Conservation (phyloP, 768 basidiomycete species). For the Trametes villosa region DNA sequence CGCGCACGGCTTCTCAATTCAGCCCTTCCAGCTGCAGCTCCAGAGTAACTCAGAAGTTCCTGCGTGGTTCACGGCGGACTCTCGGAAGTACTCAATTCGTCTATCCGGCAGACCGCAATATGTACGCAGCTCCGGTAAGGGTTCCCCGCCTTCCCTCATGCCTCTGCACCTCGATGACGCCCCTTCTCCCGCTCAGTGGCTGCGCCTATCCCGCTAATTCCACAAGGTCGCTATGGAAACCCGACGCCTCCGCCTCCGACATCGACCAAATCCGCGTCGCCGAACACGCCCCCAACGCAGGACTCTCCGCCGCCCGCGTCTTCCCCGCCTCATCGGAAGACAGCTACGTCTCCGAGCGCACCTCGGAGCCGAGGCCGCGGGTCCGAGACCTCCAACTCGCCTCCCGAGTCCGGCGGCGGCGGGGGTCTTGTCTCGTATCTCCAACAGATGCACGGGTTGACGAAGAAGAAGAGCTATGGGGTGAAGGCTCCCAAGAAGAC, state of each 20-base stretch:
- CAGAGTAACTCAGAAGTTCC: slow-evolving; percentile 27
- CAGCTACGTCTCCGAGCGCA: slow-evolving; percentile 31
- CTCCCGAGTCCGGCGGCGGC: slow-evolving; percentile 30
- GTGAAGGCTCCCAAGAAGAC: slow-evolving; percentile 26
- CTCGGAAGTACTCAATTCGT: slow-evolving; percentile 42
- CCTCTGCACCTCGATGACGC: neutral
- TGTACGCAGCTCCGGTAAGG: slow-evolving; percentile 20
- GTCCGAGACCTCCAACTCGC: slow-evolving; percentile 22
- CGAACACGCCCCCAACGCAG: slow-evolving; percentile 14
- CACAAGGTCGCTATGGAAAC: slow-evolving; percentile 19
- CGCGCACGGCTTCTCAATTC: slow-evolving; percentile 40
- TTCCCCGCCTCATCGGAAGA: slow-evolving; percentile 23
- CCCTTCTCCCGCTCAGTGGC: neutral
- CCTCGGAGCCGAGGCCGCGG: slow-evolving; percentile 25
- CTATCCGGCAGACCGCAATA: slow-evolving; percentile 43
- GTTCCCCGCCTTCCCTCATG: neutral
- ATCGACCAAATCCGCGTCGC: slow-evolving; percentile 3
- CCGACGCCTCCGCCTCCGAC: slow-evolving; percentile 12
- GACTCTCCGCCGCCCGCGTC: slow-evolving; percentile 3
- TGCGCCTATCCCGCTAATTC: slow-evolving; percentile 10
- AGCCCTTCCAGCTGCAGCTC: slow-evolving; percentile 25
- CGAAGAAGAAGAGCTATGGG: slow-evolving; percentile 52
- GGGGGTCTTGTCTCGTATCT: slow-evolving; percentile 64
- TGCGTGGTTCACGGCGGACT: slow-evolving; percentile 48
- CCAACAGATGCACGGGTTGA: slow-evolving; percentile 69